Evolutionary conservation across 192 early-diverging fungal species (phyloP), one percentile per base, ranked within the genome.

Genomic region (Rhizophagus sp.): DNA sequence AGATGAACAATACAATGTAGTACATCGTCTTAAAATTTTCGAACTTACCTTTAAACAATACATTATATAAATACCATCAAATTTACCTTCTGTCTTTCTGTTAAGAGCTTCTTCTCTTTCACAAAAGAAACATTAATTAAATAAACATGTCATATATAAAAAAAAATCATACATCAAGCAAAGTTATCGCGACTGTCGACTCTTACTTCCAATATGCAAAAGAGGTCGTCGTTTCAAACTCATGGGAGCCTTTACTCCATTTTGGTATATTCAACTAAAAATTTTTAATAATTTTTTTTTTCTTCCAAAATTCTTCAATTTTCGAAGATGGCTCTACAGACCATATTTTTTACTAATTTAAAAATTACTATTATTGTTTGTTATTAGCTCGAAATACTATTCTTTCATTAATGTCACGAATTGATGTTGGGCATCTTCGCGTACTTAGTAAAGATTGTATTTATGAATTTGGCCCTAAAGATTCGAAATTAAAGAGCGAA

Each of bases 401-500:
- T 15, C 49, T 84, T 11, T 57, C 62, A 11, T 63, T 87, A 22
- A 81, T 89, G 41, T 75, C 74, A 41, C 64, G 64, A 9, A 81
- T 87, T 24, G 74, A 77, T 6, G 50, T 70, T 1, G 88, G 88
- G 22, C 82, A 86, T 62, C 57, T 89, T 74, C 81, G 82, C 4
- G 82, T 89, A 27, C 83, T 82, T 24, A 81, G 83, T 19, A 69
- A 75, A 79, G 85, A 83, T 11, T 47, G 72, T 33, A 39, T 64
- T 19, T 81, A 80, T 19, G 78, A 80, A 17, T 91, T 91, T 76
- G 91, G 90, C 67, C 76, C 76, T 24, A 24, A 75, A 9, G 83
- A 69, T n/a, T 75, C 81, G 50, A 62, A 75, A 33, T 80, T 85
- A 33, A 71, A 75, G 24, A 88, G 86, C 4, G 79, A 73, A 34